Evolutionary conservation across 768 basidiomycete species (phyloP), one percentile per base, ranked within the genome.

Genomic region (Naganishia friedmannii): DNA sequence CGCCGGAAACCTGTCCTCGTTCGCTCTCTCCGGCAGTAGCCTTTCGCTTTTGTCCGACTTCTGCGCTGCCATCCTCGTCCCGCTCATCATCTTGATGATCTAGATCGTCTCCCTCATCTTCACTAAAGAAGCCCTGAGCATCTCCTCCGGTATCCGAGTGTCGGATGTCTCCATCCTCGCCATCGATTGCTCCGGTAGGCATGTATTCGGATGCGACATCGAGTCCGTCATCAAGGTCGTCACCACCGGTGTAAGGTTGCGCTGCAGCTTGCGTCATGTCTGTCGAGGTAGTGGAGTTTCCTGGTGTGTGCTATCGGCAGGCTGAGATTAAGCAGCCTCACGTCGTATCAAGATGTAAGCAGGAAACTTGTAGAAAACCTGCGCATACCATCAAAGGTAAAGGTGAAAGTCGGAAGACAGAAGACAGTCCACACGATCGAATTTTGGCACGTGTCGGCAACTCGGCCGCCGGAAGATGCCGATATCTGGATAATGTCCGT

Each of bases 201-300:
- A 81, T 55, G 55, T 78, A 73, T 28, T 76, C 72, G 1, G 76
- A 68, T 66, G 79, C 78, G 6, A 78, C 73, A 45, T 79, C 77
- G 19, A 81, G 74, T 26, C 76, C 77, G 68, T 81, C 80, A 53
- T 81, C 80, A 10, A 81, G 74, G 57, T 81, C 80, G 65, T 81
- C 80, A 13, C 68, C 68, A 19, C 68, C 68, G 12, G 68, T 69
- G 26, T 48, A 54, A 21, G 68, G 55, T 31, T 68, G 31, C 23
- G 23, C 57, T 58, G 56, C 58, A 10, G 48, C 28, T 42, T 57
- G 31, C 19, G 56, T n/a, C 56, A 57, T 57, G n/a, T 28, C 31
- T 3, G 54, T 42, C 56, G 23, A 26, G 23, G 23, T 8, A 17
- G 17, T 15, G 21, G 7, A 46, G 45, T 5, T 21, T 46, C 3